These are phyloP conservation scores for Aspergillus asperescens DNA, from an alignment of 495 filamentous ascomycete species.

Conservation along the genomic window DNA sequence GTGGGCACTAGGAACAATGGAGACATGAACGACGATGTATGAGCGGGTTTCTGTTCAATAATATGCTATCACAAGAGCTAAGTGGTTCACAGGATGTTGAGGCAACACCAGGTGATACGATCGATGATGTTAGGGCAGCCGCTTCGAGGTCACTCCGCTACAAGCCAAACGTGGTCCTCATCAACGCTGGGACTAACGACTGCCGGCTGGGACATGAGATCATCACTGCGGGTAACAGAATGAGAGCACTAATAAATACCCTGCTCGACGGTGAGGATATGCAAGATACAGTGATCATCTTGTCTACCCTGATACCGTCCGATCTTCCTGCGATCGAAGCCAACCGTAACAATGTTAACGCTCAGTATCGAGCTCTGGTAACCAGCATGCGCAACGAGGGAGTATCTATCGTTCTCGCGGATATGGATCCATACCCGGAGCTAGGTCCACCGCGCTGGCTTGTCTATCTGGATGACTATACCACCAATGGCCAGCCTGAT, in stretches of 20 bases:
- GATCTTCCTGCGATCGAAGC: not conserved
- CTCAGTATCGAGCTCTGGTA: constrained; percentile 31
- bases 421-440: constrained; percentile 35
- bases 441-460: too few relatives aligned
- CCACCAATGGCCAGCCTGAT: too few relatives aligned
- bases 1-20: not conserved
- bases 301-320: constrained; percentile 45
- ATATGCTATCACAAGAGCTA: not conserved
- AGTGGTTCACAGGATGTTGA: constrained; percentile 34
- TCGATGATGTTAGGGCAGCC: constrained; percentile 37
- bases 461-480: not conserved
- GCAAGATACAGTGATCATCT: constrained; percentile 38
- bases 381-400: constrained; percentile 21
- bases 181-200: constrained; percentile 49
- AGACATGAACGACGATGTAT: constrained; percentile 4
- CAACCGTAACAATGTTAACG: constrained; percentile 28
- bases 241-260: constrained; percentile 30
- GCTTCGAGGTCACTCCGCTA: constrained; percentile 24
- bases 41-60: not conserved
- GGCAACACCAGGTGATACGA: constrained; percentile 42
- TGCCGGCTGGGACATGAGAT: constrained; percentile 30
- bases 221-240: constrained; percentile 20
- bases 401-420: constrained; percentile 38
- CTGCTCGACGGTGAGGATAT: constrained; percentile 25
- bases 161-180: constrained; percentile 45